Evolutionary conservation across 441 rosid species (phyloP), one percentile per base, ranked within the genome.

Genomic region (Gossypium aridum): DNA sequence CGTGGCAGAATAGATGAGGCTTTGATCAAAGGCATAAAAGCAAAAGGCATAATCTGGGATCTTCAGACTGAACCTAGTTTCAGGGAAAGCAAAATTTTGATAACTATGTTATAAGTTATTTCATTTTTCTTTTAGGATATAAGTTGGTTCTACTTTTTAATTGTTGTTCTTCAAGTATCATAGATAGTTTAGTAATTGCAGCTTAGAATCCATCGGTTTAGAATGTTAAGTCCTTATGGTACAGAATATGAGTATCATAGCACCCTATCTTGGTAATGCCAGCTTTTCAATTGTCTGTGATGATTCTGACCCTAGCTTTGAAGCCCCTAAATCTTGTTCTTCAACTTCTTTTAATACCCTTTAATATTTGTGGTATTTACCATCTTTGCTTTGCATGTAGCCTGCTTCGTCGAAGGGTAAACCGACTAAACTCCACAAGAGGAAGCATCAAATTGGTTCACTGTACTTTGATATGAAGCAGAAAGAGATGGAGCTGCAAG

Each of bases 361-460:
- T 17, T 17, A 23, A n/a, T 68, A 47, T 23, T 25, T 49, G 14
- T 51, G 47, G 72, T 69, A 7, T 55, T 26, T 37, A 56, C 6
- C 7, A 19, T 72, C 56, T 14, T 59, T 0, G 0, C 14, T 14
- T 23, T 76, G 31, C 79, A 31, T 80, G 82, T 74, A 95, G 98
- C 92, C 97, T 53, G 85, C 82, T 75, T 87, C 98, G 25, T 63
- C 93, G 0, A 91, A 93, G 70, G 99, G 97, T 73, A 91, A 93
- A 81, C 96, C 96, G 54, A 43, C 92, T 0, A 95, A 95, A 76
- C 92, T 95, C 74, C 99, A 93, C 84, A 93, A 93, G 89, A 90
- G 99, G 86, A 95, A 95, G 89, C 99, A 95, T 88, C 99, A 95
- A 74, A 95, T 95, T 49, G 89, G 96, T 17, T 79, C 99, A 4